Conservation (phyloP, 805 yeast species). For the Cyberlindnera meyerae region DNA sequence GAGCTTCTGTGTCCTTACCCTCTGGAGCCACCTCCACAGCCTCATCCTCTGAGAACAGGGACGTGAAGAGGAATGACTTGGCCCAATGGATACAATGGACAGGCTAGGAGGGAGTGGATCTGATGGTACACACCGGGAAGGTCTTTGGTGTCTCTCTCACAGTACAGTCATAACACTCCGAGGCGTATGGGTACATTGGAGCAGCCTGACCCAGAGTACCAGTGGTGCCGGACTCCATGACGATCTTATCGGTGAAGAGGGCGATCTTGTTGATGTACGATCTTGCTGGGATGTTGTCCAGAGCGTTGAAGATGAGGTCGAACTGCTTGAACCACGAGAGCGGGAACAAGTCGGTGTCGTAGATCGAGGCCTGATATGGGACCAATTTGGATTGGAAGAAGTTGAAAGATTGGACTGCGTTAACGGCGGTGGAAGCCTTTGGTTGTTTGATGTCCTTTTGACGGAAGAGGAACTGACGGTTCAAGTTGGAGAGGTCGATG, state of each 20-base stretch:
- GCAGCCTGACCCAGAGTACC: constrained; percentile 94
- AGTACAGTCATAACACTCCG: constrained; percentile 93
- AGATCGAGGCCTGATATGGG: constrained; percentile 84
- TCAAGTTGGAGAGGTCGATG: constrained; percentile 85
- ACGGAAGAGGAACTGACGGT: constrained; percentile 88
- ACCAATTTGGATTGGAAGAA: constrained; percentile 54
- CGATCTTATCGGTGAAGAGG: constrained; percentile 64
- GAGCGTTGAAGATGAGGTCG: constrained; percentile 79
- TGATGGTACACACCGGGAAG: constrained; percentile 92
- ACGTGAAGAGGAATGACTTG: constrained; percentile 79
- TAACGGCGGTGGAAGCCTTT: constrained; percentile 79
- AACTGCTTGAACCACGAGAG: constrained; percentile 75
- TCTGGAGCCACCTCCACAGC: constrained; percentile 25
- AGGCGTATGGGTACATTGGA: constrained; percentile 74
- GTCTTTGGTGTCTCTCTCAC: constrained; percentile 84
- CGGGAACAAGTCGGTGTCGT: constrained; percentile 68
- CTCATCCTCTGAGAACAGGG: constrained; percentile 60
- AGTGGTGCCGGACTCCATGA: constrained; percentile 92
- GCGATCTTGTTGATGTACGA: constrained; percentile 83
- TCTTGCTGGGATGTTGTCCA: constrained; percentile 91
- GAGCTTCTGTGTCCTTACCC: constrained; percentile 34
- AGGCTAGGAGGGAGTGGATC: constrained; percentile 95
- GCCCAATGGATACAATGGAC: constrained; percentile 98
- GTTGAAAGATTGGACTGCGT: constrained; percentile 74
- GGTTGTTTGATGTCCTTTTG: constrained; percentile 86